Conservation (phyloP, 805 yeast genomes). For the Tetrapisispora arboricola region DNA sequence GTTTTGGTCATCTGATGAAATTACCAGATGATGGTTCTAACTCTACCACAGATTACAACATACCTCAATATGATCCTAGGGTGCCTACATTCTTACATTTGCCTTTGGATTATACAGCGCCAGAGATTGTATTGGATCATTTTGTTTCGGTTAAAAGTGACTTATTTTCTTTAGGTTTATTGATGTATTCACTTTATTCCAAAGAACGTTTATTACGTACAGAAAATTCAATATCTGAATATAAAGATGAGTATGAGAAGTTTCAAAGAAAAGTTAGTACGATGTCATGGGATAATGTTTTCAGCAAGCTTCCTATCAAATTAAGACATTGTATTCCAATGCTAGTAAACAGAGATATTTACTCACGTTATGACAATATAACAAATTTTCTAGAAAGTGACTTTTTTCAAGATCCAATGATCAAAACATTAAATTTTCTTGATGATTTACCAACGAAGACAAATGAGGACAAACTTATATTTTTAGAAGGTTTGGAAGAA, state of each 20-base stretch:
- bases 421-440: slow-evolving; percentile 67
- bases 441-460: slow-evolving; percentile 77
- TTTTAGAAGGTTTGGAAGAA: slow-evolving; percentile 52
- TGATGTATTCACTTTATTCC: slow-evolving; percentile 62
- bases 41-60: slow-evolving; percentile 42
- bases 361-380: slow-evolving; percentile 39
- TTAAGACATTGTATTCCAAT: slow-evolving; percentile 38
- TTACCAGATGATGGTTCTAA: slow-evolving; percentile 39
- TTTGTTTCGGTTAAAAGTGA: slow-evolving; percentile 61
- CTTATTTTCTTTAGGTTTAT: slow-evolving; percentile 71
- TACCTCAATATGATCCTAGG: slow-evolving; percentile 66
- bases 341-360: slow-evolving; percentile 47
- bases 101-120: slow-evolving; percentile 69
- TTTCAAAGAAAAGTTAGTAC: slow-evolving; percentile 38
- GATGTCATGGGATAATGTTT: slow-evolving; percentile 31
- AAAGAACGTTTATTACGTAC: slow-evolving; percentile 40
- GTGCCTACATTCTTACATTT: slow-evolving; percentile 64
- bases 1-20: slow-evolving; percentile 45
- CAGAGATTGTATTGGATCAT: slow-evolving; percentile 65
- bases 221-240: slow-evolving; percentile 48
- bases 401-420: slow-evolving; percentile 73
- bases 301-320: slow-evolving; percentile 51
- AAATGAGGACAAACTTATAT: slow-evolving; percentile 53
- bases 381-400: slow-evolving; percentile 55
- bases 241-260: slow-evolving; percentile 44